A percentile compares a stretch with the other conserved stretches of the same genome.
These are phyloP conservation scores for Fusarium protoensiforme DNA, from an alignment of 2,329 filamentous ascomycete species.

Conservation along the genomic window DNA sequence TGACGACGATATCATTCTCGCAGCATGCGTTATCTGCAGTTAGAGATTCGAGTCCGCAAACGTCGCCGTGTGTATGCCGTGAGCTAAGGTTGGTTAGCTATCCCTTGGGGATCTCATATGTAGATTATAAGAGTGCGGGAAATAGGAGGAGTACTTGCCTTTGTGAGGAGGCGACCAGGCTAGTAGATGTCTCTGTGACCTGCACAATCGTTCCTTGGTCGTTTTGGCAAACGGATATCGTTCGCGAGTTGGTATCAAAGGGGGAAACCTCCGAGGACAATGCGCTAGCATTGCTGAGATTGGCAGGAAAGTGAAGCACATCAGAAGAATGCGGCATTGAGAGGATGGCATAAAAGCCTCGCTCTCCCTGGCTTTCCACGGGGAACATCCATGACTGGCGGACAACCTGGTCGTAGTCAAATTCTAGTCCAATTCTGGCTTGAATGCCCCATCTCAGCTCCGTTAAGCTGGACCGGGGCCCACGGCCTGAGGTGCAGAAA, in stretches of 20 bases:
- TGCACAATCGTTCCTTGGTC: constrained; percentile 59
- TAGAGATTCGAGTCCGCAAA: constrained; percentile 42
- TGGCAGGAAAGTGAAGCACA: constrained; percentile 59
- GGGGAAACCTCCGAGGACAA: constrained; percentile 52
- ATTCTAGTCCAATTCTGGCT: constrained; percentile 71
- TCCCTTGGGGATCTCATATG: background rate
- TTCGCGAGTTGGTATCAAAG: constrained; percentile 65
- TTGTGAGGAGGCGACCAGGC: constrained; percentile 50
- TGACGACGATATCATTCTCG: constrained; percentile 50
- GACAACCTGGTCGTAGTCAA: constrained; percentile 61
- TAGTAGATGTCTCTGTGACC: constrained; percentile 62
- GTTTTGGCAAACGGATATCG: constrained; percentile 57
- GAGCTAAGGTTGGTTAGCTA: constrained; percentile 40
- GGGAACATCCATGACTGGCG: constrained; percentile 65
- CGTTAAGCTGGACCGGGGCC: constrained; percentile 69
- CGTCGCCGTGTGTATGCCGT: constrained; percentile 46
- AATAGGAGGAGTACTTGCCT: constrained; percentile 38
- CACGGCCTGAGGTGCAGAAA: constrained; percentile 75
- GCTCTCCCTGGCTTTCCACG: constrained; percentile 26
- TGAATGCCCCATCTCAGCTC: constrained; percentile 78
- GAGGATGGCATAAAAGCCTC: constrained; percentile 53
- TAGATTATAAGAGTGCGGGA: background rate
- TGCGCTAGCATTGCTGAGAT: constrained; percentile 59
- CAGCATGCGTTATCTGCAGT: constrained; percentile 57
- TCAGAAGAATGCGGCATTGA: constrained; percentile 61